A percentile compares a stretch with the other conserved stretches of the same genome.
phyloP scores from a whole-genome alignment of 805 yeast species.

The Kuraishia ogatae region DNA sequence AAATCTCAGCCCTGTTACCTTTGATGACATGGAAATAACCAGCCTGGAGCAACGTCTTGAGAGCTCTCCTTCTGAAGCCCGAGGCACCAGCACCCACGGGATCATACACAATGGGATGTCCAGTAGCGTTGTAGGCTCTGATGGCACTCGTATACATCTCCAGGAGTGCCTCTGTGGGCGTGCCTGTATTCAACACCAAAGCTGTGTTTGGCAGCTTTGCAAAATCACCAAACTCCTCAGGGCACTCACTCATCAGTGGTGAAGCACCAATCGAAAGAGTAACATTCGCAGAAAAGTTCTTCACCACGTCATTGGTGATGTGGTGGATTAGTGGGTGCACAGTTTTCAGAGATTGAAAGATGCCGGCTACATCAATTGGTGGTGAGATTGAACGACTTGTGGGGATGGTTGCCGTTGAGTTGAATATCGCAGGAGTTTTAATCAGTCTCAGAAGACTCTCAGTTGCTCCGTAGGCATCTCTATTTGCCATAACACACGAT shows the following conservation, averaged over 20 bases:
- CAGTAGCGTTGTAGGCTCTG: slow-evolving; percentile 42
- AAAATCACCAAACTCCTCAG: slow-evolving; percentile 59
- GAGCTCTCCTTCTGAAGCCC: slow-evolving; percentile 38
- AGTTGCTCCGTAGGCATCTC: slow-evolving; percentile 46
- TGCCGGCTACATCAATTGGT: background rate
- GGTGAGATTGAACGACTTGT: slow-evolving; percentile 8
- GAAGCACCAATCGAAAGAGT: slow-evolving; percentile 78
- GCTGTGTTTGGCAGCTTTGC: slow-evolving; percentile 45
- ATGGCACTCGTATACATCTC: slow-evolving; percentile 42
- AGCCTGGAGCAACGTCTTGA: slow-evolving; percentile 38
- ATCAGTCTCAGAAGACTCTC: slow-evolving; percentile 22
- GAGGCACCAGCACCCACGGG: slow-evolving; percentile 95
- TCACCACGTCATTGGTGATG: slow-evolving; percentile 83
- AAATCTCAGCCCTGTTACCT: slow-evolving; percentile 81
- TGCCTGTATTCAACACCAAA: slow-evolving; percentile 69
- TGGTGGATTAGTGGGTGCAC: slow-evolving; percentile 70
- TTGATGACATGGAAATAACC: slow-evolving; percentile 65
- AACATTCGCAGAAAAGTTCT: slow-evolving; percentile 81
- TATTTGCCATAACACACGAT: slow-evolving; percentile 69
- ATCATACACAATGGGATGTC: slow-evolving; percentile 67
- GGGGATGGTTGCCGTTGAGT: slow-evolving; percentile 3
- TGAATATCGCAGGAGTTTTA: slow-evolving; percentile 14
- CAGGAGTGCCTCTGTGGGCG: slow-evolving; percentile 40
- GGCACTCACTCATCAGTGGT: slow-evolving; percentile 80
- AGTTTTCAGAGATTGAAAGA: slow-evolving; percentile 6